Evolutionary conservation across 106 monocot genomes (phyloP).

Genomic region (Phalaenopsis aphrodite): DNA sequence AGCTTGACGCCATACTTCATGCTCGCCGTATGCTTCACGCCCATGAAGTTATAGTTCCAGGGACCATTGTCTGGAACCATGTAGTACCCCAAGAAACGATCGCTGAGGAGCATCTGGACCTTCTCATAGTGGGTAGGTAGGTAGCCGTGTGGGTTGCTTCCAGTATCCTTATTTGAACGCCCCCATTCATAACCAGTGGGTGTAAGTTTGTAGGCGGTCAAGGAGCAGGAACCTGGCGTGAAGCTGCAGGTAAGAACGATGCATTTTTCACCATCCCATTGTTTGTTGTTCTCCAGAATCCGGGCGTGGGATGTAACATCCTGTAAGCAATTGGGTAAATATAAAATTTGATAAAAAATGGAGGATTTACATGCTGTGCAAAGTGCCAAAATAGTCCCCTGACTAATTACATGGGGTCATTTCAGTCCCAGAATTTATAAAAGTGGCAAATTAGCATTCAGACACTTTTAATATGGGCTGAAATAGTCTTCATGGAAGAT

Average conservation of each 20-base stretch:
- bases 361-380: no score
- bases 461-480: no score
- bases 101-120: constrained; percentile 99
- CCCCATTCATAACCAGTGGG: constrained; percentile 99
- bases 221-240: constrained; percentile 97
- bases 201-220: constrained; percentile 97
- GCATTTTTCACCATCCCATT: constrained; percentile 99
- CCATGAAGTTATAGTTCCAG: constrained; percentile 99
- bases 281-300: constrained; percentile 92
- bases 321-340: constrained; percentile 23
- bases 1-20: constrained; percentile 90
- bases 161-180: constrained; percentile 92
- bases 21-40: constrained; percentile 85
- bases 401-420: no score
- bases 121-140: constrained; percentile 98
- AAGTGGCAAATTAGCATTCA: no score
- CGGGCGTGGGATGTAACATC: constrained; percentile 86
- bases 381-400: no score
- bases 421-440: no score
- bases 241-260: constrained; percentile 95
- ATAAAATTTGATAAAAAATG: no score
- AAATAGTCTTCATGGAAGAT: no score
- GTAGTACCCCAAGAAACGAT: constrained; percentile 98
- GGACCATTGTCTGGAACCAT: constrained; percentile 97
- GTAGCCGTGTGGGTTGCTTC: constrained; percentile 99